Evolutionary conservation across 129 eudicot genomes (phyloP).

Genomic region (Deinandra increscens): DNA sequence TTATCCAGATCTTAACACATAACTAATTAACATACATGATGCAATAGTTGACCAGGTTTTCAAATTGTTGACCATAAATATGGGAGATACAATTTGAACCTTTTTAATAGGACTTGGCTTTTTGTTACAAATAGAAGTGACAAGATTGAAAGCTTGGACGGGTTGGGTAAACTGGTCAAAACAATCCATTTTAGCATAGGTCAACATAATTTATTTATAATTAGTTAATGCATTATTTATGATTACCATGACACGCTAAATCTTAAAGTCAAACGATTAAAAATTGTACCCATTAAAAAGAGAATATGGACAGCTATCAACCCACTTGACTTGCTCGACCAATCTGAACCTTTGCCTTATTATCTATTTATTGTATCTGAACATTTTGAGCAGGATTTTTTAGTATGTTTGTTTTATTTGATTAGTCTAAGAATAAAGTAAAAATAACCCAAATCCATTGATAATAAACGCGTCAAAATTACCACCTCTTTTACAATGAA

Average conservation of each 20-base stretch:
- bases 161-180: neutral
- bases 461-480: neutral
- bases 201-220: neutral
- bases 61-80: neutral
- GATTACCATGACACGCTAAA: neutral
- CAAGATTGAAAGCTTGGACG: neutral
- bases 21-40: neutral
- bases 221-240: neutral
- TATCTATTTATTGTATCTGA: neutral
- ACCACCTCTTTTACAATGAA: neutral
- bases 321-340: neutral
- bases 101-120: neutral
- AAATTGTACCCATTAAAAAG: no score
- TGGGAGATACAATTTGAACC: conserved; percentile 6
- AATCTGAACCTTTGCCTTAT: neutral
- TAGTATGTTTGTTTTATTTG: neutral
- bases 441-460: neutral
- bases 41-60: conserved; percentile 1
- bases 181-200: neutral
- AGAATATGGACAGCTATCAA: no score
- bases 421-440: neutral
- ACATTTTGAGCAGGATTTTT: no score
- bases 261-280: no score
- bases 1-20: neutral
- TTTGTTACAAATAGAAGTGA: neutral